Evolutionary conservation across 2,329 filamentous ascomycete genomes (phyloP), one percentile per base, ranked within the genome.

Genomic region (Fusarium torulosum): DNA sequence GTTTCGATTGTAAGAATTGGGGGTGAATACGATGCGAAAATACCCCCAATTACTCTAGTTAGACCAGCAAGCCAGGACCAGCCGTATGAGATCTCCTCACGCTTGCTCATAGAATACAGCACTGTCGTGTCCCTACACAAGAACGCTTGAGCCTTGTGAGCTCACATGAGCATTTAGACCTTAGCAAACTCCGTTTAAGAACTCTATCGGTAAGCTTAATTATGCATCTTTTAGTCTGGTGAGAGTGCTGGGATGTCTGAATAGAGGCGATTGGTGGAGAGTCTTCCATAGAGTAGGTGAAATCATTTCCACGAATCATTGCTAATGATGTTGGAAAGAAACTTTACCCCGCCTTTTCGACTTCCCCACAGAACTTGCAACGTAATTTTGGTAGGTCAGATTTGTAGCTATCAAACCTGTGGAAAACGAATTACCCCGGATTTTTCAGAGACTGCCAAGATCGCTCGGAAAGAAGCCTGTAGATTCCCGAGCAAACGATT

Each of bases 281-380:
- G 5, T 14, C 2, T 2, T 5, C 2, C 1, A 3, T 1, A 7
- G 1, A 5, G 3, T 19, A 25, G 27, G 8, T 3, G 25, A 4
- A 33, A 7, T 7, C 8, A 4, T 20, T 29, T 31, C 57, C 60
- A 11, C 57, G 6, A 60, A 60, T 63, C 3, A 45, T 15, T 33
- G 6, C 29, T 3, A 1, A 13, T 10, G 10, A 25, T 8, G 6
- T 10, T 31, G 5, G 3, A 15, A 8, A 15, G 25, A 4, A 0
- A 15, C 21, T 4, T 17, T 17, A 33, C 60, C 60, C 60, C 60
- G 42, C 51, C 41, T 47, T 63, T 55, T 38, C 9, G 25, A 9
- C 15, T 45, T 33, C 45, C 60, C 46, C 60, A 59, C 57, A 56
- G 41, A 53, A 20, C 14, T 40, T 31, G 50, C 44, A 25, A 9